Evolutionary conservation across 192 early-diverging fungal genomes (phyloP).

Genomic region (Rhizoclosmatium sp.): DNA sequence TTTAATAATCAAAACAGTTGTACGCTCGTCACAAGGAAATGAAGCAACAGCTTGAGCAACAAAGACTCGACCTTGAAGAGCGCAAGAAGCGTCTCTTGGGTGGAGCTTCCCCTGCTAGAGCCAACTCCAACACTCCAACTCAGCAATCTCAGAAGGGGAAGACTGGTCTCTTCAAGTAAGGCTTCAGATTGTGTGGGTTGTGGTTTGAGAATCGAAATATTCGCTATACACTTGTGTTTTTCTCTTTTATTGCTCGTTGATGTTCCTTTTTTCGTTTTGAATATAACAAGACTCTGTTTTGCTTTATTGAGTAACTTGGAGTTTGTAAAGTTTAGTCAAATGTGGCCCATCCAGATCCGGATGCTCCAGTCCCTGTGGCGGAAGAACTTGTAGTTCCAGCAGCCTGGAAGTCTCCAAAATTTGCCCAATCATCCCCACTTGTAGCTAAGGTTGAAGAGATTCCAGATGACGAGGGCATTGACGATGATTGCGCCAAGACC

Average conservation of each 20-base stretch:
- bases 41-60: conserved; percentile 96
- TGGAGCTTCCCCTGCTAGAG: conserved; percentile 52
- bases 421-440: conserved; percentile 38
- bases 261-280: neutral
- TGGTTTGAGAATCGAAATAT: neutral
- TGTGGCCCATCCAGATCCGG: conserved; percentile 26
- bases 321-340: conserved; percentile 18
- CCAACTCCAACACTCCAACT: conserved; percentile 61
- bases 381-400: neutral
- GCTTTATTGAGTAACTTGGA: neutral
- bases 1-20: conserved; percentile 58
- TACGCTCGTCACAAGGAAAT: conserved; percentile 98
- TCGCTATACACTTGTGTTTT: neutral
- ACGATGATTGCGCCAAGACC: neutral
- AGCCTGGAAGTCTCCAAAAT: conserved; percentile 50
- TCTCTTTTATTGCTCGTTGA: neutral
- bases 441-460: conserved; percentile 8
- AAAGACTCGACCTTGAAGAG: conserved; percentile 91
- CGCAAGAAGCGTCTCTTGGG: conserved; percentile 88
- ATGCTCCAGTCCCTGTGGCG: neutral
- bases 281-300: neutral
- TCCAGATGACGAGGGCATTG: neutral
- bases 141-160: conserved; percentile 73
- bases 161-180: conserved; percentile 68
- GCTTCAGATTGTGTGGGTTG: neutral